Evolutionary conservation across 108 stramenopile genomes (phyloP).

Genomic region (Skeletonema menzelii): DNA sequence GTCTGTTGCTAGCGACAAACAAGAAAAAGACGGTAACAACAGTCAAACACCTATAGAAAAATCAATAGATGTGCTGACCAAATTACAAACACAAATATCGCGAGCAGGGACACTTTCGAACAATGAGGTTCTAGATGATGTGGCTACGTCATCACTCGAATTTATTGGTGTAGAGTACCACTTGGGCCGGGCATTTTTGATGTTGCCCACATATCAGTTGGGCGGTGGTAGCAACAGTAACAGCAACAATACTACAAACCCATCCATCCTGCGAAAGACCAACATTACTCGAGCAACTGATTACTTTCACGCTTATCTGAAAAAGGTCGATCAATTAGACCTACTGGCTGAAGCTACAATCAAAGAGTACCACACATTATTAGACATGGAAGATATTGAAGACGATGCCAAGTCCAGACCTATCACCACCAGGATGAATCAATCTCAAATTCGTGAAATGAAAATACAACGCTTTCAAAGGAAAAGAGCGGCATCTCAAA

Average conservation of each 20-base stretch:
- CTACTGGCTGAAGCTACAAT: conserved; percentile 44
- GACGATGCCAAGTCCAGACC: not conserved
- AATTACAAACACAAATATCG: conserved; percentile 10
- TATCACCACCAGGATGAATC: conserved; percentile 3
- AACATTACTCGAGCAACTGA: conserved; percentile 51
- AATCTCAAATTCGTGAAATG: conserved; percentile 46
- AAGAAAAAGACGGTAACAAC: not conserved
- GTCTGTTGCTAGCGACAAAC: not conserved
- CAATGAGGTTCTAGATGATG: conserved; percentile 73
- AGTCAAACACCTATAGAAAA: conserved; percentile 12
- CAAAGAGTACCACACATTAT: conserved; percentile 50
- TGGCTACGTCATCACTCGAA: conserved; percentile 63
- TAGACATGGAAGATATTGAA: conserved; percentile 50
- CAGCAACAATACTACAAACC: not conserved
- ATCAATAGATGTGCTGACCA: conserved; percentile 5
- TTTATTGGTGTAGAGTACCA: conserved; percentile 67
- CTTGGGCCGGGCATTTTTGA: conserved; percentile 57
- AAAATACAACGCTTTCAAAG: conserved; percentile 45
- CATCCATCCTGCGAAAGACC: conserved; percentile 32
- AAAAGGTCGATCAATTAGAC: conserved; percentile 54
- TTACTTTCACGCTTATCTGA: conserved; percentile 57
- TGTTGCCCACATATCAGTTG: conserved; percentile 42
- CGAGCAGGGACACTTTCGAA: conserved; percentile 48
- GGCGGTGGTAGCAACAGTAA: conserved; percentile 6
- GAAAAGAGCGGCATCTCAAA: conserved; percentile 16